Base-by-base conservation (phyloP, 768 basidiomycete genomes). In the Cystofilobasidium ferigula region DNA sequence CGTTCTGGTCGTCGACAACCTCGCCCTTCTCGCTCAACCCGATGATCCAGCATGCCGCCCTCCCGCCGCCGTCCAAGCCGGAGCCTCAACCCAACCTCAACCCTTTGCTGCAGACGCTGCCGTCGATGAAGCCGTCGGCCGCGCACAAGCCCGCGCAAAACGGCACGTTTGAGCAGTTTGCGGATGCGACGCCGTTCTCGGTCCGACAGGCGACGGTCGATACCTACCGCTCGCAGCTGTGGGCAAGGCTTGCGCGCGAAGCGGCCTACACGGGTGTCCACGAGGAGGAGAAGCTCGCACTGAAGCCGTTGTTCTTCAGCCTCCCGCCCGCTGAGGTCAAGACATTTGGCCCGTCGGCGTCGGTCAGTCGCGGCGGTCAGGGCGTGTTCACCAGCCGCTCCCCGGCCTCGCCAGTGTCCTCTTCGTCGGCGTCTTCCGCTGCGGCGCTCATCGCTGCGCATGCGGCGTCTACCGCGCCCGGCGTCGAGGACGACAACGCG, bases 181-280 rank as follows among this genome's bases (percentile, higher is more conserved):
- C 73, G 47, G 67, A 80, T 60, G 73, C 72, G 64, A 73, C 65
- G 22, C 43, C 76, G 5, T 75, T 77, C 53, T 76, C 78, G 69
- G 74, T 72, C 68, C 75, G 65, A 51, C 42, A 61, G 16, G 65
- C 45, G 32, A 67, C 59, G 22, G 61, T 67, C 65, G 65, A 67
- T 13, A 26, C 85, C 74, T 89, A 82, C 71, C 82, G 91, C 47
- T 91, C 91, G 87, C 91, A 94, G 69, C 80, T 95, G 0, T 94
- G 91, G 92, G 83, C 85, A 38, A 83, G 86, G 77, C 88, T 94
- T 84, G 89, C 89, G 0, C 81, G 84, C 36, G 89, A 89, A 70
- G 86, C 76, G 9, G 70, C 72, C 38, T 69, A 72, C 12, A 73
- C 72, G 75, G 61, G 68, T 70, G 38, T 22, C 43, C 45, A 5